Percentiles rank a stretch among this genome's conserved stretches.
phyloP scores from a whole-genome alignment of 176 grass and related monocot genomes.

The Saccharum officinarum region DNA sequence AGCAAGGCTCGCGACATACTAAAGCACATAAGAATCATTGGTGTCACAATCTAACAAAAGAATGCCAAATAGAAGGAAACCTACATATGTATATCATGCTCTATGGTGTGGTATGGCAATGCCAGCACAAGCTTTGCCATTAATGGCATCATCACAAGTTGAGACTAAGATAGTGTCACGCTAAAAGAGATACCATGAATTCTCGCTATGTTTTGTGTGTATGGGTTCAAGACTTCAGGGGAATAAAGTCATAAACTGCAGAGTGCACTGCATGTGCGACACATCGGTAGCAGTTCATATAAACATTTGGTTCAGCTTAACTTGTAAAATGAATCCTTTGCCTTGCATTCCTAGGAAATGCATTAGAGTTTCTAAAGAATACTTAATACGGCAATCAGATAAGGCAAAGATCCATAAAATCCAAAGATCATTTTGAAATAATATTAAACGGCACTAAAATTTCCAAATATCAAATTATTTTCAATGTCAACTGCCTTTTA shows the following conservation, averaged over 20 bases:
- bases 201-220: background rate
- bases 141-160: background rate
- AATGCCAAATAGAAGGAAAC: constrained; percentile 25
- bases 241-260: background rate
- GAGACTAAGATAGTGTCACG: background rate
- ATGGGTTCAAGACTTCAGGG: background rate
- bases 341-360: background rate
- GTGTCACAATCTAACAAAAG: constrained; percentile 3
- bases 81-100: background rate
- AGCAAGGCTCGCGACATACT: constrained; percentile 87
- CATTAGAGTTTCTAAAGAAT: background rate
- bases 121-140: background rate
- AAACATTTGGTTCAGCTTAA: background rate
- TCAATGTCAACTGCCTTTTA: too few relatives aligned
- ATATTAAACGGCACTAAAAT: too few relatives aligned
- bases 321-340: background rate
- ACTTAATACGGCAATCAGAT: background rate
- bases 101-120: background rate
- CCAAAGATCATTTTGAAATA: too few relatives aligned
- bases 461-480: too few relatives aligned
- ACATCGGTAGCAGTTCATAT: background rate
- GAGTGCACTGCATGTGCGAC: background rate
- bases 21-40: background rate
- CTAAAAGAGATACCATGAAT: background rate
- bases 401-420: too few relatives aligned